These are phyloP conservation scores for Fraxinus ornus DNA, from an alignment of 305 asterid genomes.

Conservation along the genomic window DNA sequence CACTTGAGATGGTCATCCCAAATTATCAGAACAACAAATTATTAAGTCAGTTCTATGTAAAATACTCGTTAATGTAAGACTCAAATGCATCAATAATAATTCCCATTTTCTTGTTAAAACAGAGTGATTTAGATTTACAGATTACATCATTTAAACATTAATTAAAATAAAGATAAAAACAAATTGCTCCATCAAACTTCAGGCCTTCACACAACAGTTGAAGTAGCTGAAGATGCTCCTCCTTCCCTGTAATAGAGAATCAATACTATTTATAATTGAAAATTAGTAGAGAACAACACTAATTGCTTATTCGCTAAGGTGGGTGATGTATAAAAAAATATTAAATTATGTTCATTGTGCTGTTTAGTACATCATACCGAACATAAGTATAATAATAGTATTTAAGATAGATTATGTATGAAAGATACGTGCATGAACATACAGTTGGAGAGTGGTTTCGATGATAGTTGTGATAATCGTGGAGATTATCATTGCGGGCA, in stretches of 20 bases:
- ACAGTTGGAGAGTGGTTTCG: not conserved
- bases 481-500: not conserved
- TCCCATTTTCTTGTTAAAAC: not conserved
- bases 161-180: constrained; percentile 6
- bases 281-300: not conserved
- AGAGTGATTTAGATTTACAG: not conserved
- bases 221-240: constrained; percentile 80
- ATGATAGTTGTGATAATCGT: not conserved
- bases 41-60: not conserved
- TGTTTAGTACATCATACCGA: not conserved
- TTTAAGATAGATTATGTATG: not conserved
- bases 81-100: not conserved
- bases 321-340: not conserved
- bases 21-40: not conserved
- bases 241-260: constrained; percentile 50
- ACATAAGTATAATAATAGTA: not conserved
- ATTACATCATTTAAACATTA: constrained; percentile 3
- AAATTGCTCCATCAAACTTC: constrained; percentile 12
- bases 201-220: constrained; percentile 77
- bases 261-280: not conserved
- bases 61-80: not conserved
- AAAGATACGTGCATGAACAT: not conserved
- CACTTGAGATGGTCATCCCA: not conserved
- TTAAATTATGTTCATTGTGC: not conserved
- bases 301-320: not conserved